These are phyloP conservation scores for Lipomyces mesembrius DNA, from an alignment of 805 yeast species.

Conservation along the genomic window DNA sequence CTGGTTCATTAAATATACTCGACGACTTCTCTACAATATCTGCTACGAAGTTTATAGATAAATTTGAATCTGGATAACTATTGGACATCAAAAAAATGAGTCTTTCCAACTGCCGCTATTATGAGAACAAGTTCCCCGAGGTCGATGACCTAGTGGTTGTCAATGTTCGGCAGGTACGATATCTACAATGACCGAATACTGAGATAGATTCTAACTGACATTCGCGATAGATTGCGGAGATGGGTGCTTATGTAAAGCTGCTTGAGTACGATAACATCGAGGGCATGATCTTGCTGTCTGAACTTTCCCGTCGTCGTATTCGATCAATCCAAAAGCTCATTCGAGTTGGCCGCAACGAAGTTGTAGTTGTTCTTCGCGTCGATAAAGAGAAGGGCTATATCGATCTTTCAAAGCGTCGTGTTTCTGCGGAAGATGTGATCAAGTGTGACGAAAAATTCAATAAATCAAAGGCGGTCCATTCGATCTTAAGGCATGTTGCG, in stretches of 20 bases:
- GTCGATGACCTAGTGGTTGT: constrained; percentile 99
- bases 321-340: constrained; percentile 96
- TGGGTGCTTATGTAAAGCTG: constrained; percentile 98
- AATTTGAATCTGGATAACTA: neutral
- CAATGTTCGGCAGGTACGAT: constrained; percentile 78
- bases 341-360: constrained; percentile 98
- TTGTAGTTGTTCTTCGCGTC: constrained; percentile 95
- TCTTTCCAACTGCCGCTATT: constrained; percentile 90
- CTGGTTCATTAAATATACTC: neutral
- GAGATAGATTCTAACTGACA: constrained; percentile 4
- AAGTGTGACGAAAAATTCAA: constrained; percentile 97
- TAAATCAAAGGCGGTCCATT: constrained; percentile 96
- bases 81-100: constrained; percentile 56
- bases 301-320: constrained; percentile 97
- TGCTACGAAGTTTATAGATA: neutral
- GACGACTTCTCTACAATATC: neutral
- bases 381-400: constrained; percentile 99
- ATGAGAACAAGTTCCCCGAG: constrained; percentile 98
- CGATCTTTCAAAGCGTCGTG: constrained; percentile 96
- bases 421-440: constrained; percentile 94
- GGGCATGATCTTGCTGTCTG: constrained; percentile 96
- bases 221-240: constrained; percentile 73
- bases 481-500: constrained; percentile 97
- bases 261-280: constrained; percentile 97
- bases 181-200: neutral